These are phyloP conservation scores for Coniochaeta sp. DNA, from an alignment of 2,329 filamentous ascomycete species.

Conservation along the genomic window DNA sequence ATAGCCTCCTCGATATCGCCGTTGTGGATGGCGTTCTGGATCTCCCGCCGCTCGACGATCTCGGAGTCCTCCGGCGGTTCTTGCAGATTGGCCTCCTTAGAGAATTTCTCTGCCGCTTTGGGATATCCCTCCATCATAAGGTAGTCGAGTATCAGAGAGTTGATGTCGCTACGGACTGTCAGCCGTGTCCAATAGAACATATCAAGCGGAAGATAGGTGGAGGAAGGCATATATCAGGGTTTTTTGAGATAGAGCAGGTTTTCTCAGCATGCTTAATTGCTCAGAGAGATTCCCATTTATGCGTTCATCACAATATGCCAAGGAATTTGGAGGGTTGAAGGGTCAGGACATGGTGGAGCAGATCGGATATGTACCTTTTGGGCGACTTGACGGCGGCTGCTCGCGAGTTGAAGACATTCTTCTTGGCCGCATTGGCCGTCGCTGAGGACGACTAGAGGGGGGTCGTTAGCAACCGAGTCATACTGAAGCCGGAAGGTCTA, in stretches of 20 bases:
- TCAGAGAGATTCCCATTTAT: slow-evolving; percentile 99
- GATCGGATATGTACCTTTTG: slow-evolving; percentile 66
- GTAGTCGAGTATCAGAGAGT: slow-evolving; percentile 92
- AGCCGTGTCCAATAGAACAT: slow-evolving; percentile 4
- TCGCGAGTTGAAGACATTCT: slow-evolving; percentile 70
- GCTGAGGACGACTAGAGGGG: slow-evolving; percentile 58
- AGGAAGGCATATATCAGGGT: slow-evolving; percentile 11
- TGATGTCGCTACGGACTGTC: slow-evolving; percentile 68
- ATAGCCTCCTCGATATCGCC: slow-evolving; percentile 85
- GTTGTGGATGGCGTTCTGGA: slow-evolving; percentile 75
- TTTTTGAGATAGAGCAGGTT: slow-evolving; percentile 71
- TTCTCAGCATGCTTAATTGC: slow-evolving; percentile 78
- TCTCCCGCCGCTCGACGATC: slow-evolving; percentile 72
- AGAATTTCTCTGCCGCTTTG: slow-evolving; percentile 86
- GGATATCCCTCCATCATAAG: slow-evolving; percentile 94
- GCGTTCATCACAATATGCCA: slow-evolving; percentile 63
- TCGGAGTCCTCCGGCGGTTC: slow-evolving; percentile 59
- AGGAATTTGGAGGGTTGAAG: slow-evolving; percentile 8
- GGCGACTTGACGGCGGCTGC: slow-evolving; percentile 78
- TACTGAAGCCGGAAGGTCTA: not conserved
- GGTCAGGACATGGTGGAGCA: slow-evolving; percentile 4
- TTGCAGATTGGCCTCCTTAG: slow-evolving; percentile 81
- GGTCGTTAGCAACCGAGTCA: not conserved
- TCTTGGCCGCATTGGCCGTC: slow-evolving; percentile 63
- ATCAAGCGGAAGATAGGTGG: not conserved